Evolutionary conservation across 2,329 filamentous ascomycete species (phyloP).

Genomic region (Trichoderma sp.): DNA sequence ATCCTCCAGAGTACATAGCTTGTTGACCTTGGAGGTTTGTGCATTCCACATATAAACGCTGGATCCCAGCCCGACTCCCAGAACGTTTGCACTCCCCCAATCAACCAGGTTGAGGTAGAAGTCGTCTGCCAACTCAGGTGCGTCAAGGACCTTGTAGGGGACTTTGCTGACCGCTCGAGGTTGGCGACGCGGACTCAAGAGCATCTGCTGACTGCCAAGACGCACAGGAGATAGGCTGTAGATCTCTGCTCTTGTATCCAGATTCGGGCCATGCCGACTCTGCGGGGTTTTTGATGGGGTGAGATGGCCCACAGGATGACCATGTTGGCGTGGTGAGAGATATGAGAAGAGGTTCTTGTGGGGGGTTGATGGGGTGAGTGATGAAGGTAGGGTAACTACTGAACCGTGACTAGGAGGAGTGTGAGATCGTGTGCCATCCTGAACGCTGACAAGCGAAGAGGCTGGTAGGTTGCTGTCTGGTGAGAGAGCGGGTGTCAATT

Average conservation of each 20-base stretch:
- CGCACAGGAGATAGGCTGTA: constrained; percentile 96
- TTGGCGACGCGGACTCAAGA: constrained; percentile 85
- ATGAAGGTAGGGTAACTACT: constrained; percentile 65
- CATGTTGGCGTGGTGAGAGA: constrained; percentile 72
- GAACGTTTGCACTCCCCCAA: constrained; percentile 92
- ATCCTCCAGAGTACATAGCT: constrained; percentile 87
- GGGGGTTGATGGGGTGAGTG: constrained; percentile 87
- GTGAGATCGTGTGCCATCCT: constrained; percentile 71
- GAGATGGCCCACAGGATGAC: constrained; percentile 73
- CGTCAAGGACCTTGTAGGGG: constrained; percentile 96
- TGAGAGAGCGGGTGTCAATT: constrained; percentile 66
- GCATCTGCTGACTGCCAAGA: constrained; percentile 88
- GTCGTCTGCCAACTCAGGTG: constrained; percentile 92
- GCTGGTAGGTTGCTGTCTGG: constrained; percentile 56
- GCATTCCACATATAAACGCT: constrained; percentile 99
- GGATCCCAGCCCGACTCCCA: constrained; percentile 88
- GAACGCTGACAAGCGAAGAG: constrained; percentile 53
- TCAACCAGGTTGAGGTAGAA: constrained; percentile 98
- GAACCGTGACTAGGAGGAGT: constrained; percentile 74
- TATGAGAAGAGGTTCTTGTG: constrained; percentile 98
- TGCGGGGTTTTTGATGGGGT: constrained; percentile 89
- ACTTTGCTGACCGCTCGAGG: constrained; percentile 92
- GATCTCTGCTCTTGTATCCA: constrained; percentile 87
- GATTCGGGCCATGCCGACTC: constrained; percentile 81
- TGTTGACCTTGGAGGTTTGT: constrained; percentile 84